Evolutionary conservation across 352 stramenopile genomes (phyloP).

Genomic region (Thraustochytrium striatum): DNA sequence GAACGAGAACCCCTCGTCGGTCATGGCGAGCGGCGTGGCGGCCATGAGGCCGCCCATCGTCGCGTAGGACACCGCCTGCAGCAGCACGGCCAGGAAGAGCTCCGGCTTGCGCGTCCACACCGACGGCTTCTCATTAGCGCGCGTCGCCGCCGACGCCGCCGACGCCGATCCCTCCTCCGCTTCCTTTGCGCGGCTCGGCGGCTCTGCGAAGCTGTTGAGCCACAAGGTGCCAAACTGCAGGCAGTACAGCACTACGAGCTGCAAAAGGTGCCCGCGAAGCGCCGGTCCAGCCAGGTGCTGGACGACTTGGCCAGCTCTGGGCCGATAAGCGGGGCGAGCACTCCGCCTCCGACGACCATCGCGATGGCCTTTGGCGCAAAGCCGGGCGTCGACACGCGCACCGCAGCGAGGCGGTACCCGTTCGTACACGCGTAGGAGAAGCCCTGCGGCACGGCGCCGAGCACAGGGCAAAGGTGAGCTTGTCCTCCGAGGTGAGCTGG

Average conservation of each 20-base stretch:
- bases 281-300: neutral
- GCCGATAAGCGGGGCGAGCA: neutral
- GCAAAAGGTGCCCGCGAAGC: neutral
- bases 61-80: slow-evolving; percentile 55
- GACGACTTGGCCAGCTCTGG: neutral
- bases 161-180: neutral
- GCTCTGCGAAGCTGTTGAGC: neutral
- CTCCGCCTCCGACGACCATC: neutral
- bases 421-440: slow-evolving; percentile 5
- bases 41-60: slow-evolving; percentile 62
- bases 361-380: neutral
- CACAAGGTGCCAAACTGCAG: neutral
- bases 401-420: neutral
- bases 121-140: neutral
- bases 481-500: neutral
- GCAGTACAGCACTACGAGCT: neutral
- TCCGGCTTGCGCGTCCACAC: neutral
- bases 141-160: neutral
- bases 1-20: slow-evolving; percentile 54
- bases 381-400: neutral
- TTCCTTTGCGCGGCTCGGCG: neutral
- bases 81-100: neutral
- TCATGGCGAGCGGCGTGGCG: slow-evolving; percentile 66
- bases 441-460: neutral
- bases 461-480: neutral